These are phyloP conservation scores for Cynanchum wilfordii DNA, from an alignment of 257 asterid species.

Conservation along the genomic window DNA sequence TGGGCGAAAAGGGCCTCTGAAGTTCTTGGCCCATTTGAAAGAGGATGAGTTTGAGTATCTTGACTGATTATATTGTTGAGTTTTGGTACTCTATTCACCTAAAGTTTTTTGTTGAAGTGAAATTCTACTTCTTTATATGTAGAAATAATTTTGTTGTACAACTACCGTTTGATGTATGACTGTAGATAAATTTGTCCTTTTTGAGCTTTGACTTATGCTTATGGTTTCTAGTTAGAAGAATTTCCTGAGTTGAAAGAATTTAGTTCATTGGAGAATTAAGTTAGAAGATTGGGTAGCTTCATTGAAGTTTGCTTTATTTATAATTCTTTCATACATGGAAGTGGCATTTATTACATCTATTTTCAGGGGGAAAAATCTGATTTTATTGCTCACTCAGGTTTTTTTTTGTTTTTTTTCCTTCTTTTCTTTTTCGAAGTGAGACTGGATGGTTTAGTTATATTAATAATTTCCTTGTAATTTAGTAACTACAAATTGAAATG, in stretches of 20 bases:
- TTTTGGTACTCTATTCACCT: neutral
- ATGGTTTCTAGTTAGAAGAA: neutral
- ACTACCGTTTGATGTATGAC: neutral
- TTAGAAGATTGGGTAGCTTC: neutral
- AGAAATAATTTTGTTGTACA: slow-evolving; percentile 1
- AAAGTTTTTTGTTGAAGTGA: slow-evolving; percentile 13
- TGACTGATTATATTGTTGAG: slow-evolving; percentile 38
- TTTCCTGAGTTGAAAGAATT: neutral
- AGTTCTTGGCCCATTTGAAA: slow-evolving; percentile 67
- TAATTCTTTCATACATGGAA: neutral
- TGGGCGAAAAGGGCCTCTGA: slow-evolving; percentile 67
- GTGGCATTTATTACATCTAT: neutral
- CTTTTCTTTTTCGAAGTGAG: neutral
- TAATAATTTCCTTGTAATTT: neutral
- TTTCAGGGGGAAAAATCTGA: neutral
- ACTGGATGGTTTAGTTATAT: neutral
- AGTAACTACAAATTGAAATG: neutral
- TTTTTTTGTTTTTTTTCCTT: no score
- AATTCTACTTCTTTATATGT: slow-evolving; percentile 17
- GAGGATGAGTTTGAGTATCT: slow-evolving; percentile 94
- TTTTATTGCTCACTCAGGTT: neutral
- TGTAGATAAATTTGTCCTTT: slow-evolving; percentile 2
- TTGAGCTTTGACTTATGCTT: neutral
- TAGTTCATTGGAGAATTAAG: neutral
- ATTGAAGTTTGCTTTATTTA: neutral